Evolutionary conservation across 306 rosid genomes (phyloP), one percentile per base, ranked within the genome.

Genomic region (Ammopiptanthus mongolicus): DNA sequence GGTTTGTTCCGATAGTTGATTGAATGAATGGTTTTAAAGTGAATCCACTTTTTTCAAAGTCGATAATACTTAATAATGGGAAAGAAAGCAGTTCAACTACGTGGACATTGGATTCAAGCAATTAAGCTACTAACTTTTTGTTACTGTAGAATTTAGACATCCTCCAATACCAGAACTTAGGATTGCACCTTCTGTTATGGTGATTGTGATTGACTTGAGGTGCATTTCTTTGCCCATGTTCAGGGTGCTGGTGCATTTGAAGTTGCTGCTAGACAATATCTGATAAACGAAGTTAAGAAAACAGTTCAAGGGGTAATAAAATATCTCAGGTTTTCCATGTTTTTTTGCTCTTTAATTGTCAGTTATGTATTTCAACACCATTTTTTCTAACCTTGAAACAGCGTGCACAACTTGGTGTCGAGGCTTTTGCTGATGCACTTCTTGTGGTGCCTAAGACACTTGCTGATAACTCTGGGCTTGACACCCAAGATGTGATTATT

Each of bases 161-260:
- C 47, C 64, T 72, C 12, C 44, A 6, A 3, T 61, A 5, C 39
- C 47, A 14, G 48, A 78, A 65, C 47, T 55, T 17, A 21, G 71
- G 31, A 48, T 61, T 73, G 53, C 62, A 28, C 60, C 17, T 75
- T 73, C 58, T 44, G 46, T 64, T 36, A 56, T 69, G 81, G 67
- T 69, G 52, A 36, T 59, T 66, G 66, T 82, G 66, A 73, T 78
- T 29, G 67, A 75, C 36, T 69, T 48, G 44, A 53, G 19, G 2
- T 74, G 61, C n/a, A 25, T 78, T 52, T 74, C 53, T 31, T 59
- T 56, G 59, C 69, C 78, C 57, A 22, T 76, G 21, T 80, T 57
- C 82, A 95, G 98, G 98, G 98, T 58, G 98, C 98, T 48, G 98
- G 97, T 63, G 94, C 96, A 53, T 95, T 95, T 85, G 98, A 95